Conservation (phyloP, 2,329 filamentous ascomycete species). For the Furcasterigmium furcatum region DNA sequence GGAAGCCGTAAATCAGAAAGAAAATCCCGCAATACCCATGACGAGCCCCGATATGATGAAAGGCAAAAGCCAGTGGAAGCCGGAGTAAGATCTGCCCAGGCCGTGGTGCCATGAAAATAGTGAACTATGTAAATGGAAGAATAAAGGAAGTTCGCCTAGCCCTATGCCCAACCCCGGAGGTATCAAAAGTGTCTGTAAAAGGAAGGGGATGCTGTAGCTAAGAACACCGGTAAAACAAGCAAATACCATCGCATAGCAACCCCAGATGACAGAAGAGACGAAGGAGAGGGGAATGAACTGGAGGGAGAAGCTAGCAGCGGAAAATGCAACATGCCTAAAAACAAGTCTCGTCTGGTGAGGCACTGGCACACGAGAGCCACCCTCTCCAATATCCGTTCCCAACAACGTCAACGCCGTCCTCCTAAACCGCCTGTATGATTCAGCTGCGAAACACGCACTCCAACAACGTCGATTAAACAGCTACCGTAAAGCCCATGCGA, state of each 20-base stretch:
- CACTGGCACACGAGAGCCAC: too few relatives aligned
- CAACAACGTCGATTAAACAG: not conserved
- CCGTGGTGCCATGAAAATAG: too few relatives aligned
- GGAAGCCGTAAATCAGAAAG: too few relatives aligned
- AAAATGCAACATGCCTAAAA: too few relatives aligned
- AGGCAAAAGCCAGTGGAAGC: too few relatives aligned
- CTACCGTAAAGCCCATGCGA: not conserved
- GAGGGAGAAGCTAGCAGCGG: too few relatives aligned
- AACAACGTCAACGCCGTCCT: constrained; percentile 3
- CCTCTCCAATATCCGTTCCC: too few relatives aligned
- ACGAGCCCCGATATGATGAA: too few relatives aligned
- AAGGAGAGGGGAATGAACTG: constrained; percentile 1
- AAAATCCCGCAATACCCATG: too few relatives aligned
- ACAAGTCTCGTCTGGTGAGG: too few relatives aligned
- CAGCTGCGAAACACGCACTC: not conserved
- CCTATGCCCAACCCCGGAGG: constrained; percentile 14
- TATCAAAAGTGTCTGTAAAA: constrained; percentile 12
- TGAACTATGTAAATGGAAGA: constrained; percentile 12
- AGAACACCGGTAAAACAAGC: constrained; percentile 16
- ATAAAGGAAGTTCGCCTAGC: constrained; percentile 3
- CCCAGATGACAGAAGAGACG: constrained; percentile 5
- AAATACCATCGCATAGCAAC: constrained; percentile 5
- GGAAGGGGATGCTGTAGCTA: constrained; percentile 3
- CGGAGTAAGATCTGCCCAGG: too few relatives aligned
- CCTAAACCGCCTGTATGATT: not conserved